phyloP scores from a whole-genome alignment of 2,329 filamentous ascomycete genomes.

The Xylariaceae sp. region DNA sequence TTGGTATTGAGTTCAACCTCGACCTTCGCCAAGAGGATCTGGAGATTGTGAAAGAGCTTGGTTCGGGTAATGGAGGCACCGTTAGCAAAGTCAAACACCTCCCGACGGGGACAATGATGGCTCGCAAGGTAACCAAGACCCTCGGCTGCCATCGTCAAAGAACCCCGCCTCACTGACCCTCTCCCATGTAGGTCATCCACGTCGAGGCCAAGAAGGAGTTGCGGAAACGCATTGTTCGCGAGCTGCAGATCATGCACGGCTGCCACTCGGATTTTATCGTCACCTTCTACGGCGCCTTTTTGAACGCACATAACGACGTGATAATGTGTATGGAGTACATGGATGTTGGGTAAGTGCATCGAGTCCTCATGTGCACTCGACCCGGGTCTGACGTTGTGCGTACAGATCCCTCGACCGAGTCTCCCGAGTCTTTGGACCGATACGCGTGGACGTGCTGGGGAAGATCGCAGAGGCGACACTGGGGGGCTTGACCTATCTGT shows the following conservation, averaged over 20 bases:
- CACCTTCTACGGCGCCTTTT: constrained; percentile 93
- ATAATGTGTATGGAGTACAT: constrained; percentile 99
- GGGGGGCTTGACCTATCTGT: constrained; percentile 89
- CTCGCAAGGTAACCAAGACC: constrained; percentile 66
- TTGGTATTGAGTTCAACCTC: constrained; percentile 93
- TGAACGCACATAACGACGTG: constrained; percentile 94
- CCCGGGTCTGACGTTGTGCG: constrained; percentile 15
- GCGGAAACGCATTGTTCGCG: constrained; percentile 91
- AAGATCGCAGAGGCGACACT: constrained; percentile 97
- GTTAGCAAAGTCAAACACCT: constrained; percentile 97
- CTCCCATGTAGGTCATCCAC: constrained; percentile 98
- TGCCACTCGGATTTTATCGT: constrained; percentile 97
- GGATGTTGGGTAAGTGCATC: constrained; percentile 81
- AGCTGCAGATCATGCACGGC: constrained; percentile 96
- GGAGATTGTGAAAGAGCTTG: constrained; percentile 87
- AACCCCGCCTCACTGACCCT: background rate
- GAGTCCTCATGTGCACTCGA: background rate
- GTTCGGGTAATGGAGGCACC: constrained; percentile 92
- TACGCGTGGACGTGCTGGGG: constrained; percentile 90
- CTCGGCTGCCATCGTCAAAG: background rate
- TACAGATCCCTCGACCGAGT: constrained; percentile 82
- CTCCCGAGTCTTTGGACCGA: constrained; percentile 87
- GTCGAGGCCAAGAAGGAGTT: constrained; percentile 97
- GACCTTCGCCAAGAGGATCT: constrained; percentile 88
- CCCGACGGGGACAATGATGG: constrained; percentile 93